Conservation (phyloP, 148 eudicot species). For the Polygonum aviculare region DNA sequence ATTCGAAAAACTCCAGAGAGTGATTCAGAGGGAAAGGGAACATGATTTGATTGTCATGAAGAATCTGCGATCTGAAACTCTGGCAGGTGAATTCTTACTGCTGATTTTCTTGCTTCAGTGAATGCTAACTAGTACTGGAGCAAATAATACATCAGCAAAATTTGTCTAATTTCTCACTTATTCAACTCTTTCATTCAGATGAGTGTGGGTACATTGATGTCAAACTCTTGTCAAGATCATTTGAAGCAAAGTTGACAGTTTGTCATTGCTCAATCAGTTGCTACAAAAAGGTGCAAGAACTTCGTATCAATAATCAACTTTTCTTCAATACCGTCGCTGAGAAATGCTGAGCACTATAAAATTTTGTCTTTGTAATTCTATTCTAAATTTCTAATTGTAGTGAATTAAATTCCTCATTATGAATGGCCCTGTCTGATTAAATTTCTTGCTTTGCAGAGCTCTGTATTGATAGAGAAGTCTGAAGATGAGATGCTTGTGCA, state of each 20-base stretch:
- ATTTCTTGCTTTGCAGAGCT: slow-evolving; percentile 35
- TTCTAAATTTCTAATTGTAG: neutral
- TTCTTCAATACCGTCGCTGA: neutral
- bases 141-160: neutral
- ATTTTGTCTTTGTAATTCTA: neutral
- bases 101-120: neutral
- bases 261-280: slow-evolving; percentile 49
- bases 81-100: slow-evolving; percentile 29
- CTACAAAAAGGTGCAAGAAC: slow-evolving; percentile 41
- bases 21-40: slow-evolving; percentile 68
- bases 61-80: slow-evolving; percentile 33
- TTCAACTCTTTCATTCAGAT: slow-evolving; percentile 22
- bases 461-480: slow-evolving; percentile 22
- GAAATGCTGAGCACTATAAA: neutral
- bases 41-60: slow-evolving; percentile 43
- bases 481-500: slow-evolving; percentile 23
- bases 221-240: slow-evolving; percentile 59
- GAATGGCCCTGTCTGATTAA: neutral
- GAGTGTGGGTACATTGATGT: slow-evolving; percentile 56
- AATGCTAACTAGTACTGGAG: neutral
- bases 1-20: slow-evolving; percentile 59
- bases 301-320: neutral
- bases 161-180: neutral
- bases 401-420: neutral
- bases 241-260: slow-evolving; percentile 79